Percentiles rank a stretch among this genome's conserved stretches.
These are phyloP conservation scores for Fusarium metavorans DNA, from an alignment of 2,329 filamentous ascomycete species.

Conservation along the genomic window DNA sequence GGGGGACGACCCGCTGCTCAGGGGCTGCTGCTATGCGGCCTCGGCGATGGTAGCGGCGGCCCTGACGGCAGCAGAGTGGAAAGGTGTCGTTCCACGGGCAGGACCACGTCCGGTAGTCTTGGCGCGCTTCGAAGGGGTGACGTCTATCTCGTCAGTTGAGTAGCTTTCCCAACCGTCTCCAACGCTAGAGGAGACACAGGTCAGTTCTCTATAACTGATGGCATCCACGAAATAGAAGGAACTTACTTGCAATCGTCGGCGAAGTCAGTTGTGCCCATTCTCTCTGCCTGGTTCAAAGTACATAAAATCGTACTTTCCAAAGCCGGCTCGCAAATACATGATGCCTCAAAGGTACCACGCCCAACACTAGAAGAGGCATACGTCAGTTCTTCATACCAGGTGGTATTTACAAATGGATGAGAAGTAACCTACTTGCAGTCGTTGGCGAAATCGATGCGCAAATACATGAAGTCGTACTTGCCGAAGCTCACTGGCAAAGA, in stretches of 20 bases:
- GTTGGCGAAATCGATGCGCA: neutral
- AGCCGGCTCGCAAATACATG: neutral
- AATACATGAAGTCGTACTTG: neutral
- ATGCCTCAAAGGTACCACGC: too few species aligned
- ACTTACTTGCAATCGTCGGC: too few species aligned
- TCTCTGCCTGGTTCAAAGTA: too few species aligned
- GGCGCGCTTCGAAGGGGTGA: constrained; percentile 53
- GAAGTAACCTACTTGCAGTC: neutral
- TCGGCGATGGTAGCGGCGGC: constrained; percentile 52
- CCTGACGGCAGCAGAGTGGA: constrained; percentile 48
- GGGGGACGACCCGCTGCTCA: constrained; percentile 46
- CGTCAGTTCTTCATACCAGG: neutral
- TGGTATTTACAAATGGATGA: neutral
- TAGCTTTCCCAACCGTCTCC: too few species aligned
- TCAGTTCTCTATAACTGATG: neutral
- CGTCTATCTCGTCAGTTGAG: constrained; percentile 45
- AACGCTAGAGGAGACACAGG: neutral
- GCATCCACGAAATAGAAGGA: too few species aligned
- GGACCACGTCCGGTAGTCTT: constrained; percentile 39
- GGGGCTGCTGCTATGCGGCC: constrained; percentile 43
- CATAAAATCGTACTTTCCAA: neutral
- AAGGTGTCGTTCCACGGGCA: constrained; percentile 41
- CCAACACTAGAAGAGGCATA: neutral
- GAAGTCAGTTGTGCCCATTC: too few species aligned
- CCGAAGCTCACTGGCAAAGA: neutral